phyloP scores from a whole-genome alignment of 1,284 basidiomycete genomes.

The Ceratobasidium sp. region DNA sequence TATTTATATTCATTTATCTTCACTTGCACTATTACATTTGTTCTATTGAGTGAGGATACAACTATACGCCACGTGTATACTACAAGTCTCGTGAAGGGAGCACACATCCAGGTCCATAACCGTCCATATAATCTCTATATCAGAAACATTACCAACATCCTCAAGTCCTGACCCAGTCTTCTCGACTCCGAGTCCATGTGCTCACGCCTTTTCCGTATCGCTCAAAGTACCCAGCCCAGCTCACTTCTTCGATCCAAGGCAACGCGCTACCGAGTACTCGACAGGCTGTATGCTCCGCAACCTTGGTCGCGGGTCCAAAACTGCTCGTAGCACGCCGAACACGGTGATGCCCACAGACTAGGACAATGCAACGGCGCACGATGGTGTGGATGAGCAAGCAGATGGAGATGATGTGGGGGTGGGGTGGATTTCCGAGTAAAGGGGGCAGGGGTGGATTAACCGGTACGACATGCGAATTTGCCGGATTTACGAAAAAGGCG shows the following conservation, averaged over 20 bases:
- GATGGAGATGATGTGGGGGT: conserved; percentile 41
- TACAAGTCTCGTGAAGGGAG: background rate
- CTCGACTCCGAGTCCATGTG: background rate
- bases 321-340: conserved; percentile 12
- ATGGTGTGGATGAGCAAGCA: conserved; percentile 42
- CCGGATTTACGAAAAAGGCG: background rate
- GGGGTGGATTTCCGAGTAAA: conserved; percentile 23
- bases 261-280: background rate
- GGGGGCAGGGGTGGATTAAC: background rate
- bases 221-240: conserved; percentile 36
- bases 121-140: background rate
- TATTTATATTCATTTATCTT: background rate
- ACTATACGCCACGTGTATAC: background rate
- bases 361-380: conserved; percentile 6
- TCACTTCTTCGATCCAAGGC: conserved; percentile 16
- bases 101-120: background rate
- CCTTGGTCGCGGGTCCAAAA: conserved; percentile 26
- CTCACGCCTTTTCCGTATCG: conserved; percentile 17
- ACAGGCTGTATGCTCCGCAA: conserved; percentile 26
- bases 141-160: background rate
- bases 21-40: background rate
- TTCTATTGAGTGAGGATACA: background rate
- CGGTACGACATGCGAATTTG: background rate
- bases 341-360: conserved; percentile 43
- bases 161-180: background rate